Percentiles rank a stretch among this genome's conserved stretches.
Conservation (phyloP, 2,329 filamentous ascomycete genomes). For the Zalaria obscura region DNA sequence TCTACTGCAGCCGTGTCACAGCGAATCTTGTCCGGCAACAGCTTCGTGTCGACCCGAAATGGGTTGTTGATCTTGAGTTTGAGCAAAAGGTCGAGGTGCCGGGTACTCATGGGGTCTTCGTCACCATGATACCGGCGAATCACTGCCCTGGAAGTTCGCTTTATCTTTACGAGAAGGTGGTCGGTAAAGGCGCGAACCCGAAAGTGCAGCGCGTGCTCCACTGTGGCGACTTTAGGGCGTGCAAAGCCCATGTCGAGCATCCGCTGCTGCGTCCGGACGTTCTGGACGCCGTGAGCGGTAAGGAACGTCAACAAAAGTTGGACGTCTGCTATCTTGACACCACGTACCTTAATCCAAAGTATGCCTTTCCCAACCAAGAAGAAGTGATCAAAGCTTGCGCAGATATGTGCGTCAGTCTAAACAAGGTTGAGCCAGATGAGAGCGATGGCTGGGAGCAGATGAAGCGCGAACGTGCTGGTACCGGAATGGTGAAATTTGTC, state of each 20-base stretch:
- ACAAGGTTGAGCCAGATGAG: constrained; percentile 47
- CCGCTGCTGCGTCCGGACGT: constrained; percentile 65
- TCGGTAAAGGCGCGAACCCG: constrained; percentile 44
- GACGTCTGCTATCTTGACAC: constrained; percentile 96
- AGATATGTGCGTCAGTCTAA: constrained; percentile 69
- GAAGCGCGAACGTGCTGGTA: constrained; percentile 39
- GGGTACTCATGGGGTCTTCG: constrained; percentile 64
- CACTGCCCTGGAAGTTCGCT: constrained; percentile 92
- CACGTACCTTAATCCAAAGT: constrained; percentile 90
- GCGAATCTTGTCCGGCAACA: constrained; percentile 80
- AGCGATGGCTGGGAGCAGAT: constrained; percentile 41
- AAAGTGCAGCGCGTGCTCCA: constrained; percentile 72
- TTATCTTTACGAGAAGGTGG: constrained; percentile 75
- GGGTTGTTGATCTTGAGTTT: constrained; percentile 73
- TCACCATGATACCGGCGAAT: constrained; percentile 93
- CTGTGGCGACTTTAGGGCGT: constrained; percentile 91
- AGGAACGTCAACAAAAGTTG: constrained; percentile 67
- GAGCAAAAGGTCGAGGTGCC: constrained; percentile 68
- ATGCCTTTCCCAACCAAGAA: constrained; percentile 80
- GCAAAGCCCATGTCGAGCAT: constrained; percentile 69
- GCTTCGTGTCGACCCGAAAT: constrained; percentile 72
- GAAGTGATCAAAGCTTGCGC: constrained; percentile 81
- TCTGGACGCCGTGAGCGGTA: constrained; percentile 55
- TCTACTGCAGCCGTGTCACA: constrained; percentile 90
- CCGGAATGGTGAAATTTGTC: constrained; percentile 51